These are phyloP conservation scores for Triticum turgidum DNA, from an alignment of 176 grass and related monocot species.

Conservation along the genomic window DNA sequence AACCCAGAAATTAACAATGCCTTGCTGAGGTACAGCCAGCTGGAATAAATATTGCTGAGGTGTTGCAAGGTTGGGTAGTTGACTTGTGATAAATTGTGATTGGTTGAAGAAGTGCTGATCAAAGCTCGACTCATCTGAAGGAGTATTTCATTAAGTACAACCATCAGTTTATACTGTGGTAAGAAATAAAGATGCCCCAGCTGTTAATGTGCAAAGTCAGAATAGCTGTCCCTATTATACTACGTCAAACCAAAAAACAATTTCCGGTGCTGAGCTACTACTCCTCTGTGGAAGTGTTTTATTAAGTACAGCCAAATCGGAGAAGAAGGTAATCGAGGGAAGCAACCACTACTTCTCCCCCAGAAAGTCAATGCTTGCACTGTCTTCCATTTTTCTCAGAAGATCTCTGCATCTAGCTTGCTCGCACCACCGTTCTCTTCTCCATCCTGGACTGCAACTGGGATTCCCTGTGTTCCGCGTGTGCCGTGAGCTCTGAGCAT, in stretches of 20 bases:
- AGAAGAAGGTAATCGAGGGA: background rate
- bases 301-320: too few relatives aligned
- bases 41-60: too few relatives aligned
- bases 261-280: background rate
- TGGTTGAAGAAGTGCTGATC: too few relatives aligned
- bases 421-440: background rate
- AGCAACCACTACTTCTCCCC: background rate
- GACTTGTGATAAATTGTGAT: too few relatives aligned
- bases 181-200: background rate
- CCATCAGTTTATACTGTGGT: background rate
- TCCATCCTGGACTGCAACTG: too few relatives aligned
- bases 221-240: background rate
- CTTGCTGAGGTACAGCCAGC: too few relatives aligned
- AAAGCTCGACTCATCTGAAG: too few relatives aligned
- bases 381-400: too few relatives aligned
- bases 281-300: background rate
- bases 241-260: background rate
- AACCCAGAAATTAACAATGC: too few relatives aligned
- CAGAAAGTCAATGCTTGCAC: background rate
- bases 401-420: background rate
- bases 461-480: background rate
- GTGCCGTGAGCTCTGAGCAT: too few relatives aligned
- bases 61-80: too few relatives aligned
- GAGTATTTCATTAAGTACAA: background rate
- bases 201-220: background rate